These are phyloP conservation scores for Drechslerella stenobrocha DNA, from an alignment of 2,329 filamentous ascomycete genomes.

Conservation along the genomic window DNA sequence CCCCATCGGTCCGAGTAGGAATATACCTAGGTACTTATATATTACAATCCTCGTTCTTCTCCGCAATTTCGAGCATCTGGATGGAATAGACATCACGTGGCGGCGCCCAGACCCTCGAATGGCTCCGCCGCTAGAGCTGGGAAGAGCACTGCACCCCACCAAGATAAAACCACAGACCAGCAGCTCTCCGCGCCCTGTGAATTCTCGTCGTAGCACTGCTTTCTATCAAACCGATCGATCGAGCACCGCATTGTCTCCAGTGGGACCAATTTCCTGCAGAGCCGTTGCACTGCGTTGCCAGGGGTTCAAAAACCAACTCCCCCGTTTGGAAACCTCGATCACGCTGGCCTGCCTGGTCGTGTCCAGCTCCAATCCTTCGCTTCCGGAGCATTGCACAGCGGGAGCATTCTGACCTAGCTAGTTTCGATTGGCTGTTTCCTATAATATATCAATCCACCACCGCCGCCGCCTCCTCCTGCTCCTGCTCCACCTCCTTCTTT, in stretches of 20 bases:
- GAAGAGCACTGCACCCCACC: conserved; percentile 34
- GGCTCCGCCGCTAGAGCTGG: no score
- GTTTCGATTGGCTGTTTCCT: conserved; percentile 7
- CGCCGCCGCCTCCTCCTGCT: conserved; percentile 6
- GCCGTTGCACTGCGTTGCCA: conserved; percentile 37
- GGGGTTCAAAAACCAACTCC: conserved; percentile 45
- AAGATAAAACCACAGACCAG: not conserved
- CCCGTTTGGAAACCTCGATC: conserved; percentile 15
- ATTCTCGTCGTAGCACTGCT: not conserved
- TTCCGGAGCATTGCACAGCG: conserved; percentile 6
- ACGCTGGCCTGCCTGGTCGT: conserved; percentile 5
- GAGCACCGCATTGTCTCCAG: no score
- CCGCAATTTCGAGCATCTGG: no score
- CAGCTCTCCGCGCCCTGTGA: no score
- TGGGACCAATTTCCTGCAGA: no score
- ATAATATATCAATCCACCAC: not conserved
- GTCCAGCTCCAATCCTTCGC: conserved; percentile 4
- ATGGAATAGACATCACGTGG: no score
- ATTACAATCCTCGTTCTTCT: no score
- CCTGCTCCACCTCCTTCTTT: not conserved
- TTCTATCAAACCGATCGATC: not conserved
- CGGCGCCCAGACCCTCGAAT: no score
- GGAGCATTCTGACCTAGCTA: conserved; percentile 6
- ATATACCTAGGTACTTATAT: no score
- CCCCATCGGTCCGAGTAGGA: no score